Percentiles rank a stretch among this genome's conserved stretches.
These are phyloP conservation scores for Nothopassalora personata DNA, from an alignment of 2,329 filamentous ascomycete genomes.

Conservation along the genomic window DNA sequence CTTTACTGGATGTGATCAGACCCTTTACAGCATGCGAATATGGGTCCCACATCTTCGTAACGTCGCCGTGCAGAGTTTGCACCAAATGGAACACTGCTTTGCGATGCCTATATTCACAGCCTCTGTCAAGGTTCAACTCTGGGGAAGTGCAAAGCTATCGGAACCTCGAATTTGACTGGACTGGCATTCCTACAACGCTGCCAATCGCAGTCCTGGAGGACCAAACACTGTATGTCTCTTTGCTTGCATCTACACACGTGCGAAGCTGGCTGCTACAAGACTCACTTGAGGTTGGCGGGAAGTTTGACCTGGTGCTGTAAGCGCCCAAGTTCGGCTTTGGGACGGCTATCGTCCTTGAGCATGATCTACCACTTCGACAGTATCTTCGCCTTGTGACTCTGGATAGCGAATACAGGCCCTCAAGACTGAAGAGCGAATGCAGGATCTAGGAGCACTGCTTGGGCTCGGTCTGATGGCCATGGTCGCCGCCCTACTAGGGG, in stretches of 20 bases:
- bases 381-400: conserved; percentile 22
- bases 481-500: not conserved
- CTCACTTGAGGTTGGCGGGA: conserved; percentile 4
- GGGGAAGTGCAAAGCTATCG: conserved; percentile 45
- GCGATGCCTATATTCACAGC: conserved; percentile 47
- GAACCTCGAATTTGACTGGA: conserved; percentile 48
- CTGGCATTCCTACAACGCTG: conserved; percentile 28
- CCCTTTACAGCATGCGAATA: conserved; percentile 27
- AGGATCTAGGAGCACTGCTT: conserved; percentile 6
- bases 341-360: conserved; percentile 11
- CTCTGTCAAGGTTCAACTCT: conserved; percentile 41
- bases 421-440: not conserved
- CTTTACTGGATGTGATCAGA: conserved; percentile 25
- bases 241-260: conserved; percentile 44
- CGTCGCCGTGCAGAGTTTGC: conserved; percentile 36
- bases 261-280: conserved; percentile 43
- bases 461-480: conserved; percentile 3
- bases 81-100: conserved; percentile 44
- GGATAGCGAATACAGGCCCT: conserved; percentile 7
- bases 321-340: conserved; percentile 20
- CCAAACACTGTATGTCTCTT: conserved; percentile 44
- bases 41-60: conserved; percentile 25
- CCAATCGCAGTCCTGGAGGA: conserved; percentile 23
- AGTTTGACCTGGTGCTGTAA: conserved; percentile 6
- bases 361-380: conserved; percentile 5